Conservation (phyloP, 1,284 basidiomycete species). For the Leccinum pachyderme region DNA sequence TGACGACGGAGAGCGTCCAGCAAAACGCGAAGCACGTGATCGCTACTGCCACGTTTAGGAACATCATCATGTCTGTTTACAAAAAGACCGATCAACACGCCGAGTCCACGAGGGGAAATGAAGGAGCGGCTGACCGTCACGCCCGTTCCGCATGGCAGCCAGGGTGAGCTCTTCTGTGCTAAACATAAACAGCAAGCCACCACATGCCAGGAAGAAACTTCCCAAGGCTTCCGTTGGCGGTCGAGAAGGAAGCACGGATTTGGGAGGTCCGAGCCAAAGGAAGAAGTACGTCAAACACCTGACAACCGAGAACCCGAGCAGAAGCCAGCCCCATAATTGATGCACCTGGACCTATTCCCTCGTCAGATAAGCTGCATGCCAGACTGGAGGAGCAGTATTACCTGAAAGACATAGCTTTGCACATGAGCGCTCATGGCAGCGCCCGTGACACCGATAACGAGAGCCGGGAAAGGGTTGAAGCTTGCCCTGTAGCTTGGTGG, state of each 20-base stretch:
- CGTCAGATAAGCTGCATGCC: constrained; percentile 5
- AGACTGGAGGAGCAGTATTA: constrained; percentile 16
- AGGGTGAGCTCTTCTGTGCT: constrained; percentile 90
- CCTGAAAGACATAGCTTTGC: constrained; percentile 87
- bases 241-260: constrained; percentile 81
- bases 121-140: constrained; percentile 63
- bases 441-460: constrained; percentile 92
- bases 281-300: constrained; percentile 92
- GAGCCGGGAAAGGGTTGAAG: constrained; percentile 94
- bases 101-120: constrained; percentile 31
- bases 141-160: constrained; percentile 88
- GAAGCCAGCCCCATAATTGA: constrained; percentile 87
- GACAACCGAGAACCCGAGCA: constrained; percentile 77
- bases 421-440: constrained; percentile 95
- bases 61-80: constrained; percentile 77
- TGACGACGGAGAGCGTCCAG: constrained; percentile 73
- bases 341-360: constrained; percentile 76
- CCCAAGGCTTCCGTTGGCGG: constrained; percentile 93
- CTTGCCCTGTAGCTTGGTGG: constrained; percentile 75
- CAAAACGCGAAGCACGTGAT: constrained; percentile 81
- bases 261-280: constrained; percentile 81
- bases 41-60: constrained; percentile 76
- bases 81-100: constrained; percentile 58
- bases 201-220: constrained; percentile 83
- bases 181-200: constrained; percentile 90